These are phyloP conservation scores for Chrysopogon serrulatus DNA, from an alignment of 176 grass and related monocot genomes.

Conservation along the genomic window DNA sequence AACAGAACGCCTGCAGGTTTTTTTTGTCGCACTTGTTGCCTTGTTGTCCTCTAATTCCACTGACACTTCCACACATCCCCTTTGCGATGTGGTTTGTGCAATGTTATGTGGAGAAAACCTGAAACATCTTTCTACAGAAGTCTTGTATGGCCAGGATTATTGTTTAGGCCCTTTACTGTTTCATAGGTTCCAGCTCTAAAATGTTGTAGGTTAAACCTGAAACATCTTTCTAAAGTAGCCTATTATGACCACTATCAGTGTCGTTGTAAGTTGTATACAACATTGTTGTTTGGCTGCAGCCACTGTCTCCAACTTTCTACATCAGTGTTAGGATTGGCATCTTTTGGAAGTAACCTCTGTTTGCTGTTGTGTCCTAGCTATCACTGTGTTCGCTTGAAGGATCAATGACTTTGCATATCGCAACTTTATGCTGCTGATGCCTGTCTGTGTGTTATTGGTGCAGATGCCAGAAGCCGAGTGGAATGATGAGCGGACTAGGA, in stretches of 20 bases:
- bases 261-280: neutral
- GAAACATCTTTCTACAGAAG: neutral
- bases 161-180: neutral
- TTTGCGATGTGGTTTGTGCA: neutral
- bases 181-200: neutral
- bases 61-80: neutral
- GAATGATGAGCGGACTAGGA: slow-evolving; percentile 38
- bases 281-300: neutral
- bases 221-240: neutral
- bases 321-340: neutral
- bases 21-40: neutral
- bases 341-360: neutral
- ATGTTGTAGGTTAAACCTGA: neutral
- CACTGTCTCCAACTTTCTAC: neutral
- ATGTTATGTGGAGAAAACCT: neutral
- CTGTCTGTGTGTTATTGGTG: neutral
- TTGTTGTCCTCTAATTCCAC: neutral
- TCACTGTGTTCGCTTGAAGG: neutral
- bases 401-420: neutral
- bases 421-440: neutral
- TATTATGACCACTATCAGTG: neutral
- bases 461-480: slow-evolving; percentile 47
- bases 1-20: neutral
- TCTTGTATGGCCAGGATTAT: neutral
- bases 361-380: neutral